Conservation (phyloP, 495 filamentous ascomycete species). For the Recurvomyces mirabilis region DNA sequence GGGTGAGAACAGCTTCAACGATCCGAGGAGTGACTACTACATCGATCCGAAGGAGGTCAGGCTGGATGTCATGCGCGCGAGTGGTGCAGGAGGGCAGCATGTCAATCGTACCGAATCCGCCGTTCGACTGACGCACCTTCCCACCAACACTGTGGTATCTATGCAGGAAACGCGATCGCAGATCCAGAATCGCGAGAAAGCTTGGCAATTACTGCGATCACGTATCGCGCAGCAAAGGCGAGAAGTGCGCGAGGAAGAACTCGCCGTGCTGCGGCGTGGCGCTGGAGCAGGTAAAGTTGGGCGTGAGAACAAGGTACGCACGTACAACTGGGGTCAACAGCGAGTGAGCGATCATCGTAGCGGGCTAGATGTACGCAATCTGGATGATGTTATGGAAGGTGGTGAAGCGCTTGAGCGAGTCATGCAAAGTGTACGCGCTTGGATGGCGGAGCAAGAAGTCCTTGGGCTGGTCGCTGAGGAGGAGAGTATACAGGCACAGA, state of each 20-base stretch:
- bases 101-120: constrained; percentile 98
- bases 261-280: constrained; percentile 58
- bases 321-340: constrained; percentile 90
- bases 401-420: constrained; percentile 50
- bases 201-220: constrained; percentile 75
- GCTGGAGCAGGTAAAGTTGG: constrained; percentile 71
- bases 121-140: constrained; percentile 83
- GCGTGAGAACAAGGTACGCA: constrained; percentile 84
- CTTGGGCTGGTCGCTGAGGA: constrained; percentile 49
- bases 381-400: constrained; percentile 62
- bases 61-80: constrained; percentile 79
- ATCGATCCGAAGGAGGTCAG: constrained; percentile 77
- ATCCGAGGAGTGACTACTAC: constrained; percentile 84
- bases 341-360: constrained; percentile 88
- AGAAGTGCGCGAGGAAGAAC: constrained; percentile 75
- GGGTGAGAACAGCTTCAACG: constrained; percentile 50
- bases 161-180: constrained; percentile 94
- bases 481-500: constrained; percentile 9
- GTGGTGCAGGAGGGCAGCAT: constrained; percentile 90
- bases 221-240: constrained; percentile 68
- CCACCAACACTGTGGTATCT: constrained; percentile 70
- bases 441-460: constrained; percentile 70
- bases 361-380: constrained; percentile 68
- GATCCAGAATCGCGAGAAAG: constrained; percentile 70
- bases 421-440: constrained; percentile 69